These are phyloP conservation scores for Venturia aucupariae DNA, from an alignment of 2,329 filamentous ascomycete species.

Conservation along the genomic window DNA sequence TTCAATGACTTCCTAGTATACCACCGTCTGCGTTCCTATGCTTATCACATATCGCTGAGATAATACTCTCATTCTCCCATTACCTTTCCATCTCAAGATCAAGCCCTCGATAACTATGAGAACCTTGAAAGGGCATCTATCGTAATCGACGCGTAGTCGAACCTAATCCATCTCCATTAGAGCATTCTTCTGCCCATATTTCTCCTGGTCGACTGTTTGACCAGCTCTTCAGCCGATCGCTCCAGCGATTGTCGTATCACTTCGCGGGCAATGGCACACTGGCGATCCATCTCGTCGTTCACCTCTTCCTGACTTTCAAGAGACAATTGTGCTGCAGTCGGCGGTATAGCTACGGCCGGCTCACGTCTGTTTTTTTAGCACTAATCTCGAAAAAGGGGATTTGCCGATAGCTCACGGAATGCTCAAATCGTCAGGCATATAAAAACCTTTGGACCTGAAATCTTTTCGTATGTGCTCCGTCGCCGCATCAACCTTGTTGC, in stretches of 20 bases:
- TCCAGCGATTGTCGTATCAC: background rate
- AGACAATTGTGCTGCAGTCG: background rate
- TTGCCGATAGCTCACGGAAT: constrained; percentile 11
- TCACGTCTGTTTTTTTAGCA: background rate
- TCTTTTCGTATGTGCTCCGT: constrained; percentile 34
- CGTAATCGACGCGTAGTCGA: too few relatives aligned
- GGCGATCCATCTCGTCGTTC: background rate
- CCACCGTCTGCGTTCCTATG: too few relatives aligned
- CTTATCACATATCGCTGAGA: too few relatives aligned
- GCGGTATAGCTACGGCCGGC: background rate
- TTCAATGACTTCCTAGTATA: too few relatives aligned
- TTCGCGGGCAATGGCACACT: background rate
- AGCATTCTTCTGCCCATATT: background rate
- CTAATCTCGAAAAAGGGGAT: background rate
- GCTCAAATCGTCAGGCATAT: constrained; percentile 34
- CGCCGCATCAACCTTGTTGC: constrained; percentile 39
- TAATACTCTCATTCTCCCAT: too few relatives aligned
- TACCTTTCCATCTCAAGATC: too few relatives aligned
- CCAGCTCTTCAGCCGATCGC: background rate
- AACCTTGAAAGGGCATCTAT: too few relatives aligned
- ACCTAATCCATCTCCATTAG: background rate
- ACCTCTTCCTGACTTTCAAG: background rate
- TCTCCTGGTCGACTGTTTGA: background rate
- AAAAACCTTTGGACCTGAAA: constrained; percentile 36
- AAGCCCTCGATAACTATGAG: too few relatives aligned